These are phyloP conservation scores for Yamadazyma sp. DNA, from an alignment of 805 yeast genomes.

Conservation along the genomic window DNA sequence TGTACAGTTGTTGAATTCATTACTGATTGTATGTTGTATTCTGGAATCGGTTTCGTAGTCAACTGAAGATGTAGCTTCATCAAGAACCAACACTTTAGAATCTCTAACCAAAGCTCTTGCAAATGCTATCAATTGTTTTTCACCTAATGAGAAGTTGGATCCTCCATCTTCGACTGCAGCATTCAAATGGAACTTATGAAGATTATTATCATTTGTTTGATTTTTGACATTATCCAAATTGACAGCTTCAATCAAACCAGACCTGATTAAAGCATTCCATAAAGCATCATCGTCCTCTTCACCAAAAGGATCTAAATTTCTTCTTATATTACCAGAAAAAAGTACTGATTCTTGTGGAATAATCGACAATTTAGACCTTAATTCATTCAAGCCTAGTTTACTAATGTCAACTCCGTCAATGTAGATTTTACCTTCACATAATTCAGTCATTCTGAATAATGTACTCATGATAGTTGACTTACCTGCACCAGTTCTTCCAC, in stretches of 20 bases:
- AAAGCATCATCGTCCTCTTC: constrained; percentile 46
- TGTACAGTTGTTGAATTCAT: constrained; percentile 68
- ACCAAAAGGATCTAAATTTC: constrained; percentile 61
- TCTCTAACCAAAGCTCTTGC: constrained; percentile 80
- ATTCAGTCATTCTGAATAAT: constrained; percentile 52
- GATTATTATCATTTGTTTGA: not conserved
- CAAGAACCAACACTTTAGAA: constrained; percentile 72
- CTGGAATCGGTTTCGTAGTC: constrained; percentile 83
- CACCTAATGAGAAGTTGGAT: constrained; percentile 69
- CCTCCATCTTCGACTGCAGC: constrained; percentile 63
- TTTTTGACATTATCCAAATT: not conserved
- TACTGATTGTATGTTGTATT: constrained; percentile 67
- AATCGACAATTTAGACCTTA: constrained; percentile 58
- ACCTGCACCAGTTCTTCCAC: constrained; percentile 92
- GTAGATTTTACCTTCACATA: constrained; percentile 43
- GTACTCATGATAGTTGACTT: constrained; percentile 67
- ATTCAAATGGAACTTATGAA: constrained; percentile 40
- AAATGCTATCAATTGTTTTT: constrained; percentile 72
- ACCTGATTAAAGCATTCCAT: constrained; percentile 56
- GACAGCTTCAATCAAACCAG: constrained; percentile 30
- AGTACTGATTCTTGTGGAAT: constrained; percentile 73
- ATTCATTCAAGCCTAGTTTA: constrained; percentile 47
- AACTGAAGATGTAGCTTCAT: constrained; percentile 79
- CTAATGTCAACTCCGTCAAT: constrained; percentile 59
- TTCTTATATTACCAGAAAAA: constrained; percentile 55